Evolutionary conservation across 768 basidiomycete species (phyloP).

Genomic region (Macrolepiota dolichaula): DNA sequence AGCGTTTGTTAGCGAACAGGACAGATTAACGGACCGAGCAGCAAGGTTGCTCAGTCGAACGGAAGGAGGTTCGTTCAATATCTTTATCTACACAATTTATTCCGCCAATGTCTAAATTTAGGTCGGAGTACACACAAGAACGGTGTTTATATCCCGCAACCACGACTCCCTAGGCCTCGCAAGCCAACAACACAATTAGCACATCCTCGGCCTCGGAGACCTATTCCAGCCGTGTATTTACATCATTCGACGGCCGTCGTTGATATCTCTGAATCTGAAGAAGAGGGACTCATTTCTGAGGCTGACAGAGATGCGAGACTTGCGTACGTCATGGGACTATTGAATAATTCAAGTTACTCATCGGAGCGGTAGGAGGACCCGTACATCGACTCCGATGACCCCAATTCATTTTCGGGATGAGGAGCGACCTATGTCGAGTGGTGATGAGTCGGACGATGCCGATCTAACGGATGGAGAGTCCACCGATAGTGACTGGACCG

Average conservation of each 20-base stretch:
- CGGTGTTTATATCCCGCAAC: conserved; percentile 47
- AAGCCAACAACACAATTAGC: neutral
- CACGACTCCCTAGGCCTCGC: conserved; percentile 18
- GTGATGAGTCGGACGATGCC: conserved; percentile 78
- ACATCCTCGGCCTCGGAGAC: conserved; percentile 34
- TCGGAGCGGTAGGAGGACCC: conserved; percentile 40
- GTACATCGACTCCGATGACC: conserved; percentile 42
- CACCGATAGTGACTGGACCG: conserved; percentile 47
- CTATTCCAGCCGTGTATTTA: neutral
- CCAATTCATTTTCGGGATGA: conserved; percentile 35
- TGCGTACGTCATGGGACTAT: conserved; percentile 44
- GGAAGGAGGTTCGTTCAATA: conserved; percentile 10
- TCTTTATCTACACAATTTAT: neutral
- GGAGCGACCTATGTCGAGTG: conserved; percentile 55
- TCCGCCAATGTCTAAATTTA: conserved; percentile 7
- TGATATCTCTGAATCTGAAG: conserved; percentile 62
- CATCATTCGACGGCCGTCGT: conserved; percentile 20
- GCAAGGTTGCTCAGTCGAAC: conserved; percentile 44
- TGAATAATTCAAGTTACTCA: neutral
- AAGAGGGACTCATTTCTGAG: conserved; percentile 59
- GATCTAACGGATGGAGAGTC: conserved; percentile 58
- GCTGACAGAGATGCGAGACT: conserved; percentile 69
- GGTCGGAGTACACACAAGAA: conserved; percentile 34
- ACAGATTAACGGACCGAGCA: conserved; percentile 63
- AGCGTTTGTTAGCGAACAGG: conserved; percentile 69